Evolutionary conservation across 1,284 basidiomycete genomes (phyloP).

Genomic region (Coriolopsis trogii): DNA sequence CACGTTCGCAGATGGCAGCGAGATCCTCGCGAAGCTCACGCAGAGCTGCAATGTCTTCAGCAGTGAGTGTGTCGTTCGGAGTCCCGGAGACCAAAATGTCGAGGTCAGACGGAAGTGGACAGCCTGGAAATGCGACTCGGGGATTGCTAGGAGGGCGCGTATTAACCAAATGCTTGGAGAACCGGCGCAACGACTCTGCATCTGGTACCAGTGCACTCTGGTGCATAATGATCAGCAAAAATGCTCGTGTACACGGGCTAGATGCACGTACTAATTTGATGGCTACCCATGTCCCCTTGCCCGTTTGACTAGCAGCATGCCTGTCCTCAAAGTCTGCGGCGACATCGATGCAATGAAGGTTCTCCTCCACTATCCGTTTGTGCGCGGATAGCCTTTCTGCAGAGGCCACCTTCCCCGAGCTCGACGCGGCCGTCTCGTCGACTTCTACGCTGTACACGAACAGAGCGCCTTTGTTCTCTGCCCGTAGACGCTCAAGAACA

Average conservation of each 20-base stretch:
- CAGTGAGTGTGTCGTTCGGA: conserved; percentile 37
- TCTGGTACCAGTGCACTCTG: conserved; percentile 67
- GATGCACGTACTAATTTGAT: conserved; percentile 67
- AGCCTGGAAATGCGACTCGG: conserved; percentile 67
- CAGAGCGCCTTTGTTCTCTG: conserved; percentile 75
- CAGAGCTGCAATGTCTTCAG: conserved; percentile 63
- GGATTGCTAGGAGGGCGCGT: conserved; percentile 37
- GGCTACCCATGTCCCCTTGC: conserved; percentile 71
- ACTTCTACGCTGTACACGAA: conserved; percentile 89
- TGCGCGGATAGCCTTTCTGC: conserved; percentile 36
- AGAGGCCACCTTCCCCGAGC: conserved; percentile 18
- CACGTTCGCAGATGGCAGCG: conserved; percentile 52
- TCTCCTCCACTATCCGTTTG: conserved; percentile 71
- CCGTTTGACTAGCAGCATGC: conserved; percentile 33
- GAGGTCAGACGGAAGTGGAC: conserved; percentile 51
- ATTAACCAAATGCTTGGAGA: conserved; percentile 55
- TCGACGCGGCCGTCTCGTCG: conserved; percentile 56
- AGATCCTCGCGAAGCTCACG: conserved; percentile 66
- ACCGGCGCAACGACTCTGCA: conserved; percentile 53
- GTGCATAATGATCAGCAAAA: neutral
- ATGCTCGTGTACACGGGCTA: neutral
- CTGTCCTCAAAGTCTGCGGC: conserved; percentile 80
- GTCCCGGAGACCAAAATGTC: conserved; percentile 42
- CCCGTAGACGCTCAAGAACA: conserved; percentile 65
- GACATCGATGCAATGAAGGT: conserved; percentile 72